Evolutionary conservation across 2,329 filamentous ascomycete genomes (phyloP).

Genomic region (Colletotrichum chlorophyti): DNA sequence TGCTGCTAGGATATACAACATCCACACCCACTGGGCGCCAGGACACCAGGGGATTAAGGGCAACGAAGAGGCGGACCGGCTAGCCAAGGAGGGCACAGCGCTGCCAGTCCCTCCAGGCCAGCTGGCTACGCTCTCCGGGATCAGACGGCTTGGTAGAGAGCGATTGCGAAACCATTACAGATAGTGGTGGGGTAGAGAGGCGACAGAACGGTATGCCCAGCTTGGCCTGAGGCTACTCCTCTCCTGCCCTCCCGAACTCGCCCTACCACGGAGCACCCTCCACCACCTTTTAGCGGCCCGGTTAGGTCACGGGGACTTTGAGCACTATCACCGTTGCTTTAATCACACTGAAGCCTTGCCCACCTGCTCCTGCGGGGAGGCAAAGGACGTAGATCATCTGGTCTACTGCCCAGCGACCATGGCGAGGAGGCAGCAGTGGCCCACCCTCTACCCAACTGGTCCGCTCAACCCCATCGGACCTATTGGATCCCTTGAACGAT

Average conservation of each 20-base stretch:
- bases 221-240: neutral
- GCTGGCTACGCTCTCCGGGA: neutral
- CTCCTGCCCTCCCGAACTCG: neutral
- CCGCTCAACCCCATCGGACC: neutral
- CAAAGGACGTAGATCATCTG: neutral
- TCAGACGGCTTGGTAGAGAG: neutral
- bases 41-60: neutral
- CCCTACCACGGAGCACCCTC: neutral
- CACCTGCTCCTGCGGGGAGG: neutral
- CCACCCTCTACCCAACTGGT: neutral
- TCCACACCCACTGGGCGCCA: neutral
- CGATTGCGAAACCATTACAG: neutral
- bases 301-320: neutral
- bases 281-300: neutral
- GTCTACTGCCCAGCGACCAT: neutral
- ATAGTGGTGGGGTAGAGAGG: neutral
- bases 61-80: neutral
- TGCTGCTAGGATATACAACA: neutral
- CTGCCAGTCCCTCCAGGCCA: neutral
- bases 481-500: neutral
- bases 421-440: neutral
- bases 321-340: neutral
- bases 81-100: neutral
- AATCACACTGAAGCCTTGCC: neutral
- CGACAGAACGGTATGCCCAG: neutral